Conservation (phyloP, 2,329 filamentous ascomycete species). For the Ophiostoma triangulosporum region DNA sequence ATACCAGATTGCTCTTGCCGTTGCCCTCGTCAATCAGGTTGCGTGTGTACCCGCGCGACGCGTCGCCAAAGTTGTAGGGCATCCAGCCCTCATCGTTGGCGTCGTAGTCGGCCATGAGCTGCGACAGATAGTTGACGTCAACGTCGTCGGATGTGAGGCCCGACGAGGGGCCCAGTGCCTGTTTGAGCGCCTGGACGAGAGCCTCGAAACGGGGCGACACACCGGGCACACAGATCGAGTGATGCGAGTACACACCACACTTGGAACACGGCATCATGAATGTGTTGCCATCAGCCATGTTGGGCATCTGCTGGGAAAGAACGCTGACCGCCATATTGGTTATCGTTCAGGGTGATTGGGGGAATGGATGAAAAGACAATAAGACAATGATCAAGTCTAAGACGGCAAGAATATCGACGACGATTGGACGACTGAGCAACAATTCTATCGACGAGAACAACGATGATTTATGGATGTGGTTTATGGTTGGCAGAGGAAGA, state of each 20-base stretch:
- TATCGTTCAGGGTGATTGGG: background rate
- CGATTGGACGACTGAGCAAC: background rate
- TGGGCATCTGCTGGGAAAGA: background rate
- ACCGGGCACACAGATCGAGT: slow-evolving; percentile 13
- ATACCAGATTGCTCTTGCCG: slow-evolving; percentile 41
- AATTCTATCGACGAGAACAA: background rate
- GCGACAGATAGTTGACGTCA: slow-evolving; percentile 56
- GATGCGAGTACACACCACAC: background rate
- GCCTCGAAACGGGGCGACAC: slow-evolving; percentile 45
- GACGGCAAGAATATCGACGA: background rate
- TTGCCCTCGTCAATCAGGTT: slow-evolving; percentile 88
- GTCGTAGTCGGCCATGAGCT: slow-evolving; percentile 61
- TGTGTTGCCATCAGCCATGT: background rate
- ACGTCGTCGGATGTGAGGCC: slow-evolving; percentile 74
- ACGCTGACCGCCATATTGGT: slow-evolving; percentile 6
- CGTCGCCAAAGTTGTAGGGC: slow-evolving; percentile 61
- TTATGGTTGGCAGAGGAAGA: background rate
- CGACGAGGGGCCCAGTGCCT: slow-evolving; percentile 63
- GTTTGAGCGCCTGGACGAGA: slow-evolving; percentile 61
- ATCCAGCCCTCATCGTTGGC: slow-evolving; percentile 59
- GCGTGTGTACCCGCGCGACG: slow-evolving; percentile 60
- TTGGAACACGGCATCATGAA: background rate
- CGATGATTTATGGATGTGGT: background rate
- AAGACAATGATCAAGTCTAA: background rate
- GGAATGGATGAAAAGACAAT: background rate